Evolutionary conservation across 2,329 filamentous ascomycete genomes (phyloP).

Genomic region (Nothopassalora personata): DNA sequence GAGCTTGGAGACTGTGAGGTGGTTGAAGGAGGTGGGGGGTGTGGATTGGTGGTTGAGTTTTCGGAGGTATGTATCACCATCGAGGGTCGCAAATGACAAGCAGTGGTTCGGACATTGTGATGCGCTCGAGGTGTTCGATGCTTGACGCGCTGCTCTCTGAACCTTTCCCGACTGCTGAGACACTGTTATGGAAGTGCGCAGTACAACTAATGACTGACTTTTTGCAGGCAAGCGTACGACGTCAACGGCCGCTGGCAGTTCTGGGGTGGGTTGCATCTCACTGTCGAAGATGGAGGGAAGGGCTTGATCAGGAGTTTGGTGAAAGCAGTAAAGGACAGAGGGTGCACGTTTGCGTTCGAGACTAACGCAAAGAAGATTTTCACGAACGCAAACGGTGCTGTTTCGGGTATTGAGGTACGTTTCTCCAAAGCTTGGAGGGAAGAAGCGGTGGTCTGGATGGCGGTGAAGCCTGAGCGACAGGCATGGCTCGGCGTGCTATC

Average conservation of each 20-base stretch:
- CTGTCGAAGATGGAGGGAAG: conserved; percentile 55
- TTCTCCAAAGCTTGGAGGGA: background rate
- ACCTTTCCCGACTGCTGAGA: too few relatives aligned
- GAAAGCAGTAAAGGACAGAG: conserved; percentile 39
- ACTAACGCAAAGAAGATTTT: conserved; percentile 43
- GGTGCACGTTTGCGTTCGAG: conserved; percentile 45
- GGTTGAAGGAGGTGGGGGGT: conserved; percentile 25
- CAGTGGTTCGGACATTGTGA: background rate
- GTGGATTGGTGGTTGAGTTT: conserved; percentile 50
- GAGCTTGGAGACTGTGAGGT: conserved; percentile 26
- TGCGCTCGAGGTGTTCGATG: background rate
- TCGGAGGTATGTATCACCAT: conserved; percentile 40
- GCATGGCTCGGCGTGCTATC: background rate
- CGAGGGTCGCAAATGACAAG: background rate
- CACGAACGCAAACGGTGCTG: conserved; percentile 29
- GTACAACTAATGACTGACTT: background rate
- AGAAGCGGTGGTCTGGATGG: background rate
- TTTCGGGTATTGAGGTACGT: conserved; percentile 29
- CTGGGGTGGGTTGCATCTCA: conserved; percentile 61
- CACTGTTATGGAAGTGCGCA: background rate
- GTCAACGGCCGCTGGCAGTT: conserved; percentile 58
- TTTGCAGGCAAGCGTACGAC: conserved; percentile 52
- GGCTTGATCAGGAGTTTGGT: conserved; percentile 51
- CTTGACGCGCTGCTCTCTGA: background rate
- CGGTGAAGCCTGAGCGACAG: background rate